phyloP scores from a whole-genome alignment of 2,329 filamentous ascomycete species.

The Paramyrothecium sp. region DNA sequence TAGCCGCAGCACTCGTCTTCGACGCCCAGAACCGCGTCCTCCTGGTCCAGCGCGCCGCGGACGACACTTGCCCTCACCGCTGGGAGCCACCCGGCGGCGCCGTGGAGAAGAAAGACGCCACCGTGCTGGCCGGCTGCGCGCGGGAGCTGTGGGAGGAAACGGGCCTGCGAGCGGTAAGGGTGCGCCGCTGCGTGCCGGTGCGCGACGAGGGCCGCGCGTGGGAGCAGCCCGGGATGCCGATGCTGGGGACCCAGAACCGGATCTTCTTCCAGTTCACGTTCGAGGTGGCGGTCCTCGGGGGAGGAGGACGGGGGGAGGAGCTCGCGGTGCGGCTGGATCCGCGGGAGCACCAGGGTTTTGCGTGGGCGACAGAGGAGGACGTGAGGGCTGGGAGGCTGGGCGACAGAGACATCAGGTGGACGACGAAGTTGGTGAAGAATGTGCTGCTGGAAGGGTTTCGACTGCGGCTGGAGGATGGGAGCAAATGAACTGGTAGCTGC shows the following conservation, averaged over 20 bases:
- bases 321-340: constrained; percentile 32
- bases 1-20: constrained; percentile 33
- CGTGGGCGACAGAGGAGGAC: constrained; percentile 39
- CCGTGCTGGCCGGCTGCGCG: constrained; percentile 39
- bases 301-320: background rate
- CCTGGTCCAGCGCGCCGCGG: constrained; percentile 43
- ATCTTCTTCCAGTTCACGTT: constrained; percentile 35
- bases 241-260: constrained; percentile 28
- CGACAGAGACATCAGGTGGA: constrained; percentile 28
- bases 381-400: constrained; percentile 21
- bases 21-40: constrained; percentile 32
- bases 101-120: constrained; percentile 37
- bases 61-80: constrained; percentile 40
- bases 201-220: constrained; percentile 15
- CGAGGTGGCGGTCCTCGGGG: constrained; percentile 20
- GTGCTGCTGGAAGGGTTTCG: constrained; percentile 28
- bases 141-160: constrained; percentile 49
- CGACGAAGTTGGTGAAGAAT: constrained; percentile 21
- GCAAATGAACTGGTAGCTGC: background rate
- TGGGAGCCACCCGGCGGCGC: constrained; percentile 53
- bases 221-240: constrained; percentile 25
- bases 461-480: constrained; percentile 14
- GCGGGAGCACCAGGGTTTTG: constrained; percentile 37
- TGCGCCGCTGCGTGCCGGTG: constrained; percentile 24
- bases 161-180: constrained; percentile 30